Conservation (phyloP, 1,284 basidiomycete species). For the Boletus smithii region DNA sequence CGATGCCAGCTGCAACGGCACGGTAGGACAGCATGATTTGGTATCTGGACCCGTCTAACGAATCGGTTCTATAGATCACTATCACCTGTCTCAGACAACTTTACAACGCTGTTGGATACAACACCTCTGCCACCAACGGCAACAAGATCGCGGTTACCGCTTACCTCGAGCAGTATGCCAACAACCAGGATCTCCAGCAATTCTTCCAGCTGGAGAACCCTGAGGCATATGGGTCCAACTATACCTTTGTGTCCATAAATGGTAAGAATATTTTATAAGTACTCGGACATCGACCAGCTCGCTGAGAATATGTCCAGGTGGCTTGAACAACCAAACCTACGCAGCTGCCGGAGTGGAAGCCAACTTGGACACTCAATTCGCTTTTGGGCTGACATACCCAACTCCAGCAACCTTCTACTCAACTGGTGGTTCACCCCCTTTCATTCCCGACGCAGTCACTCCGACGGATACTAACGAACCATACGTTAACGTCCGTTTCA, state of each 20-base stretch:
- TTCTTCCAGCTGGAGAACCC: constrained; percentile 48
- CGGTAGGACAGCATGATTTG: constrained; percentile 32
- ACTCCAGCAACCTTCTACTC: constrained; percentile 55
- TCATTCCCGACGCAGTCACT: constrained; percentile 44
- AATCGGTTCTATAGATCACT: constrained; percentile 37
- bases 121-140: constrained; percentile 32
- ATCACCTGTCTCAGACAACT: constrained; percentile 49
- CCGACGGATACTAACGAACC: constrained; percentile 60
- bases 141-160: constrained; percentile 55
- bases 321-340: constrained; percentile 57
- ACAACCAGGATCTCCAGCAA: constrained; percentile 48
- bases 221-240: constrained; percentile 27
- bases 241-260: constrained; percentile 45
- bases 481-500: constrained; percentile 44
- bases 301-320: constrained; percentile 35
- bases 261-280: constrained; percentile 33
- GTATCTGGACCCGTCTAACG: constrained; percentile 29
- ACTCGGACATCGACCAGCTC: not conserved
- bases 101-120: constrained; percentile 48
- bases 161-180: constrained; percentile 56
- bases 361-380: constrained; percentile 68
- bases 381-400: constrained; percentile 54
- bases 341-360: constrained; percentile 62
- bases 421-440: constrained; percentile 60
- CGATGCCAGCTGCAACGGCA: constrained; percentile 48